Percentiles rank a stretch among this genome's conserved stretches.
These are phyloP conservation scores for Auricularia sp. DNA, from an alignment of 768 basidiomycete genomes.

Conservation along the genomic window DNA sequence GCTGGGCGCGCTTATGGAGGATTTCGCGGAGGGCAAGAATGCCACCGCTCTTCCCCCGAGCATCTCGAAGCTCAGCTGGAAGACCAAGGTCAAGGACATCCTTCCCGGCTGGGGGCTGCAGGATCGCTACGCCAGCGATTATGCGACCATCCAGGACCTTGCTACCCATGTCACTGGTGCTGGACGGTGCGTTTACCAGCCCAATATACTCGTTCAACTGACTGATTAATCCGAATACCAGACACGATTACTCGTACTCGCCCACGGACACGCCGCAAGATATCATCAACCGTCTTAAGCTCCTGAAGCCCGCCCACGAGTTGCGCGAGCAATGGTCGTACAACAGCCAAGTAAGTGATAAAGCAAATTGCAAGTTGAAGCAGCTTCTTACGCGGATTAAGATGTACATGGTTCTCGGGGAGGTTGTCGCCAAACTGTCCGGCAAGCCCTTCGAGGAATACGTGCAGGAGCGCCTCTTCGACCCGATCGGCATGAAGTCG, in stretches of 20 bases:
- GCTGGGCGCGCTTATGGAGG: conserved; percentile 33
- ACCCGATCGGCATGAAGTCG: conserved; percentile 30
- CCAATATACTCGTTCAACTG: not conserved
- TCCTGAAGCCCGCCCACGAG: conserved; percentile 25
- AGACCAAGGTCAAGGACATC: conserved; percentile 27
- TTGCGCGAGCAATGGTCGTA: conserved; percentile 30
- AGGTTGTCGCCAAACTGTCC: conserved; percentile 27
- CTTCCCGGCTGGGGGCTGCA: conserved; percentile 33
- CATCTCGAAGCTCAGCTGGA: conserved; percentile 25
- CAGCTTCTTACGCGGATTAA: conserved; percentile 9
- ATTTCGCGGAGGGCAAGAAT: conserved; percentile 28
- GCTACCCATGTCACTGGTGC: conserved; percentile 34
- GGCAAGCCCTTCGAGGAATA: conserved; percentile 29
- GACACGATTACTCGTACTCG: conserved; percentile 27
- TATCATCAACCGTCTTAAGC: conserved; percentile 16
- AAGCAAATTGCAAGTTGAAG: not conserved
- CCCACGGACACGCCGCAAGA: conserved; percentile 19
- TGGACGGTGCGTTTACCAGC: conserved; percentile 19
- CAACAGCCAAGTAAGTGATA: conserved; percentile 25
- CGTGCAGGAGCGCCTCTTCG: conserved; percentile 32
- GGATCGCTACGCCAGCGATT: conserved; percentile 31
- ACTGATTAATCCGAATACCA: conserved; percentile 3
- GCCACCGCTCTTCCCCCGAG: conserved; percentile 24
- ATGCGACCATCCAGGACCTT: conserved; percentile 28
- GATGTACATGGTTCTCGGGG: conserved; percentile 30